Base-by-base conservation (phyloP, 768 basidiomycete species). In the Coprinopsis marcescibilis region DNA sequence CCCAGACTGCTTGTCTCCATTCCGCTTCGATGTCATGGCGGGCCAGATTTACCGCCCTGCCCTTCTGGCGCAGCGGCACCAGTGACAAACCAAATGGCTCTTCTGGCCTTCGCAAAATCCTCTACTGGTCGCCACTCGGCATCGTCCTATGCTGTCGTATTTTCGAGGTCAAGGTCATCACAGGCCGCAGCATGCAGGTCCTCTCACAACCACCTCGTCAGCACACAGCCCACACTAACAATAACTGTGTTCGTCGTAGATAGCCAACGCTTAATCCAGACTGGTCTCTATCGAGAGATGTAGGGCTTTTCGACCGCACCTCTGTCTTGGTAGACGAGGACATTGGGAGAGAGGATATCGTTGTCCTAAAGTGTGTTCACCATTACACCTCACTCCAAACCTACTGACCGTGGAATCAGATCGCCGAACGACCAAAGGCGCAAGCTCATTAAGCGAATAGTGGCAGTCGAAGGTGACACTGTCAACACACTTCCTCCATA, bases 221-320 rank as follows among this genome's bases (percentile, higher is more conserved):
- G 14, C n/a, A 44, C 21, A 30, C 21, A 29, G 10, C 19, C 14
- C 23, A 10, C 8, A 33, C 23, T 17, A 29, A 37, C 14, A 3
- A 24, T 32, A 29, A n/a, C 41, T 33, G 30, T 20, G 19, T 40
- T 42, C 37, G 34, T 36, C 36, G 40, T 46, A 66, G 64, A 57
- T 68, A 81, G 79, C 74, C 86, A 24, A 85, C 83, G 25, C 70
- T 89, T 46, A 89, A 88, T 58, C 86, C 86, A 26, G 78, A 87
- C 58, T 69, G 72, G 3, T 87, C 84, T 1, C 39, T 60, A 6
- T 78, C 69, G 71, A 70, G 71, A 51, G 86, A 89, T 56, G 59
- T 84, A 27, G 82, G 71, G 13, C 51, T 87, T 15, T 87, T 86
- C 55, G 76, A 83, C 60, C 74, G 77, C 4, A 59, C 68, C 52